Conservation (phyloP, 169 alveolate genomes). For the Cryptosporidium ubiquitum region DNA sequence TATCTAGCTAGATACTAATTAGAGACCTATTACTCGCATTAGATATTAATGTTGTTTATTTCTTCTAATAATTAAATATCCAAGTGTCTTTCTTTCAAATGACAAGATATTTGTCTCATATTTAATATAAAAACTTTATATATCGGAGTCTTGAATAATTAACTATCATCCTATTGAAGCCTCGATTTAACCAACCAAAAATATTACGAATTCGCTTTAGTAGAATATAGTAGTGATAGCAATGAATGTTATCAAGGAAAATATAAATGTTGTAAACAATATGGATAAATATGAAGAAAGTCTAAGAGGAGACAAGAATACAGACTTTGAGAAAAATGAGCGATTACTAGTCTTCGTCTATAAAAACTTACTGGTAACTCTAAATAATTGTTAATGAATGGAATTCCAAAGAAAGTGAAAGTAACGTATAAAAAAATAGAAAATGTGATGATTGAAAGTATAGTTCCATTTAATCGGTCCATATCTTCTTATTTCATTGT, state of each 20-base stretch:
- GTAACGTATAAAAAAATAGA: slow-evolving; percentile 50
- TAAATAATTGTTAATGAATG: slow-evolving; percentile 33
- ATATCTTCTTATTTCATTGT: neutral
- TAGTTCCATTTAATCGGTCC: slow-evolving; percentile 27
- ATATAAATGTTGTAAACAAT: slow-evolving; percentile 28
- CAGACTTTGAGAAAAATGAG: slow-evolving; percentile 13
- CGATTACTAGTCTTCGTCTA: neutral
- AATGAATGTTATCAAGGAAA: slow-evolving; percentile 43
- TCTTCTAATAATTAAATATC: too few species aligned
- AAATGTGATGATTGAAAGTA: slow-evolving; percentile 10
- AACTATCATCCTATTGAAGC: neutral
- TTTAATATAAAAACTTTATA: too few species aligned
- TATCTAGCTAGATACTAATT: neutral
- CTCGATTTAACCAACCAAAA: neutral
- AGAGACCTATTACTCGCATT: neutral
- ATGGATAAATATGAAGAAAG: slow-evolving; percentile 54
- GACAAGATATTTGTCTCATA: neutral
- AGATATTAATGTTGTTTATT: neutral
- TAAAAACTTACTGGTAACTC: slow-evolving; percentile 68
- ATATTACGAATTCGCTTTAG: neutral
- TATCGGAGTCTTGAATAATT: neutral
- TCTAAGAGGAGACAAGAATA: slow-evolving; percentile 61
- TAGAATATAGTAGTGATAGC: neutral
- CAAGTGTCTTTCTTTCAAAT: neutral
- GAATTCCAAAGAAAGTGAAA: slow-evolving; percentile 47